Evolutionary conservation across 2,329 filamentous ascomycete genomes (phyloP), one percentile per base, ranked within the genome.

Genomic region (Colletotrichum sublineola): DNA sequence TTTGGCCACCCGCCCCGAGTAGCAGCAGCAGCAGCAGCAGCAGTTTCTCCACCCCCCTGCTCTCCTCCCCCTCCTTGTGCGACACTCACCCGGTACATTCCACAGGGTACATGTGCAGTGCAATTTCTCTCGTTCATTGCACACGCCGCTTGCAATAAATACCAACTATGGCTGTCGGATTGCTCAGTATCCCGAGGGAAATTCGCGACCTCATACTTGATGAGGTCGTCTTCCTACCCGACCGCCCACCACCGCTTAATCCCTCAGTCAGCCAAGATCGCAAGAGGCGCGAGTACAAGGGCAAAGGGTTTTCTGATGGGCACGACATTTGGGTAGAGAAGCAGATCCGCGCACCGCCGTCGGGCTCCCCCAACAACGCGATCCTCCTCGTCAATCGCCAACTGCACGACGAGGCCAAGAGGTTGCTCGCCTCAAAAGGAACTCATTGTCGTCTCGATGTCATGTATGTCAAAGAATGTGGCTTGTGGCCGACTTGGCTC

Each of bases 381-480:
- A 63, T 75, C 18, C 52, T 75, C 36, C 74, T 74, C 55, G 65
- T 75, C 42, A 75, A 75, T 58, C 74, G 69, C 42, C 74, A 75
- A 40, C n/a, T 75, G 31, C 61, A 75, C 69, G 46, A 65, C 55
- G 74, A 75, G 56, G 74, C 73, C 7, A 56, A 62, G 50, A 64
- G 40, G 31, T 55, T 75, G 55, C 60, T 74, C 15, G 72, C 72
- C 33, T 60, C 70, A 29, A 66, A 60, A 36, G 63, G 65, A 18
- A 68, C 62, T 15, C 72, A 72, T 61, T 73, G 55, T 29, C 73
- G 70, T 31, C 67, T 75, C 53, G 74, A 75, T 53, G 63, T 75
- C 36, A 75, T 75, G 74, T 74, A 73, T 57, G 74, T 75, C 63
- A 74, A 73, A 46, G 73, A 74, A 33, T 75, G 74, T 68, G 74